phyloP scores from a whole-genome alignment of 306 rosid genomes.

The Casuarina equisetifolia region DNA sequence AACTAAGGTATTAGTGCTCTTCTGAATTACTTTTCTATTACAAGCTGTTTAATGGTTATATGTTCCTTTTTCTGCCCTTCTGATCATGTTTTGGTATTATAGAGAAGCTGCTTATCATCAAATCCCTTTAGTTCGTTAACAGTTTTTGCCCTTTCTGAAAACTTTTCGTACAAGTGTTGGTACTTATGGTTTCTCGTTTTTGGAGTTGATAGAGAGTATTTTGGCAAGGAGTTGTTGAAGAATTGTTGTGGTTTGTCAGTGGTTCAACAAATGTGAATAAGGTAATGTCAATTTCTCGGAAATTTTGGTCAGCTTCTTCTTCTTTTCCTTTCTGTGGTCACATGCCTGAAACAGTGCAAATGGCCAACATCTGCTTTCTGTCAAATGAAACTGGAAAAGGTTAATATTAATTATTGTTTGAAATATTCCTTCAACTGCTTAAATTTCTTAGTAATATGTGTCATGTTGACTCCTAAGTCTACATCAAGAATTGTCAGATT shows the following conservation, averaged over 20 bases:
- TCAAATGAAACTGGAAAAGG: neutral
- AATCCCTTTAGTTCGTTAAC: neutral
- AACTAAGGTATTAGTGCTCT: constrained; percentile 45
- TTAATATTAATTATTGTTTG: neutral
- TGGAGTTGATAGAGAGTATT: constrained; percentile 43
- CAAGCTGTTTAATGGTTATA: neutral
- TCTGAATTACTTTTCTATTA: constrained; percentile 2
- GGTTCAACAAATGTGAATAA: constrained; percentile 15
- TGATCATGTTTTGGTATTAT: neutral
- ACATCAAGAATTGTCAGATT: neutral
- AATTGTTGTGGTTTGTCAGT: constrained; percentile 51
- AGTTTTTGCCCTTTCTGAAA: constrained; percentile 9
- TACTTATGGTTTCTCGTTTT: neutral
- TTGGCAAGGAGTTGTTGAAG: constrained; percentile 69
- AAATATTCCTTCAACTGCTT: neutral
- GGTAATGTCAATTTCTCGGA: neutral
- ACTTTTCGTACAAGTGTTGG: neutral
- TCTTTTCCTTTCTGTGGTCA: neutral
- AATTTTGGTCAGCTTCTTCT: neutral
- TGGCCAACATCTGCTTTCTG: neutral
- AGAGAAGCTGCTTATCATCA: neutral
- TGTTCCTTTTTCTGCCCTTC: neutral
- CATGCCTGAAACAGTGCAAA: neutral
- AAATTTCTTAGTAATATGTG: neutral
- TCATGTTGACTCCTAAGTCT: neutral